Base-by-base conservation (phyloP, 2,329 filamentous ascomycete species). In the Talaromyces piceae region DNA sequence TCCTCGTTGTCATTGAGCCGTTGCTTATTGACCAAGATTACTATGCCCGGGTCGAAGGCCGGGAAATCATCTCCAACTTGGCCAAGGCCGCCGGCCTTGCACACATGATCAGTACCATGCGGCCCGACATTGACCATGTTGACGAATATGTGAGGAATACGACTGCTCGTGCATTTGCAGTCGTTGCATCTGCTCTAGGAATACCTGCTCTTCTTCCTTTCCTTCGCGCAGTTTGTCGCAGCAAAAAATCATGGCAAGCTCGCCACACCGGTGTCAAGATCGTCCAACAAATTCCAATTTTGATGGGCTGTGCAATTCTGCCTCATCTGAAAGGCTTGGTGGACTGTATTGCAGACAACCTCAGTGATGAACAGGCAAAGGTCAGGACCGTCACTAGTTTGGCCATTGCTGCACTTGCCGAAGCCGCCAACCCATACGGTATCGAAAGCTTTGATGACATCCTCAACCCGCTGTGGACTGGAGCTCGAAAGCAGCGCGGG, bases 361-460 rank as follows among this genome's bases (percentile, higher is more conserved):
- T 98, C 12, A 95, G 95, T 63, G 93, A 98, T 61, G 93, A 98
- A 65, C 93, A 98, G 71, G 91, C 91, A 49, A 98, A 98, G 73
- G 93, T 98, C 45, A 82, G 93, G 59, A 98, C 94, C 3, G 93
- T 97, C 45, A 97, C 93, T 44, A 91, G 88, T 70, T 78, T 98
- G 65, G 91, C 93, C 23, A 93, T 98, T 64, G 93, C 91, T 46
- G 93, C 93, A 30, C 75, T 98, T 52, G 93, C 93, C 25, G 93
- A 98, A 72, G 93, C 93, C 20, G 91, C 93, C 28, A 95, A 95
- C 69, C 93, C 93, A 0, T 98, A 97, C 62, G 93, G 93, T 83
- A 98, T 98, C 58, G 93, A 98, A 73, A 95, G 90, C 62, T 98
- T 98, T 61, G 93, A 98, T 62, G 90, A 95, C 54, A 97, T 98